phyloP scores from a whole-genome alignment of 768 basidiomycete species.

The Kwoniella europaea region DNA sequence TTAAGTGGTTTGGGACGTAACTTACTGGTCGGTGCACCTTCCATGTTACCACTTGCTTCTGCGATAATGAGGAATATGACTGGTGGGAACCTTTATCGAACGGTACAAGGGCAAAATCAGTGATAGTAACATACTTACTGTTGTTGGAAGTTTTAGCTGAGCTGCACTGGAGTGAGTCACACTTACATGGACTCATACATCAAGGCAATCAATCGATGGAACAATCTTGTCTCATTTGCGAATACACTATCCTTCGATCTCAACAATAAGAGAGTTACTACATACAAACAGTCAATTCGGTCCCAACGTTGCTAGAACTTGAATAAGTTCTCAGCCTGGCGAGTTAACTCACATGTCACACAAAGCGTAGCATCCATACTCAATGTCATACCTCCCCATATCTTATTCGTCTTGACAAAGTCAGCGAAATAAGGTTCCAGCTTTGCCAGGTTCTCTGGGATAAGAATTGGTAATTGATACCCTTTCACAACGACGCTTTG shows the following conservation, averaged over 20 bases:
- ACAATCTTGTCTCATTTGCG: constrained; percentile 8
- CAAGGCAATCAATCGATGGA: constrained; percentile 11
- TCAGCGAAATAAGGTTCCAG: constrained; percentile 3
- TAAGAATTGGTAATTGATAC: constrained; percentile 3
- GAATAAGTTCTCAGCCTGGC: not conserved
- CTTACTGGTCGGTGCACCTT: constrained; percentile 11
- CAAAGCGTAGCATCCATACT: constrained; percentile 9
- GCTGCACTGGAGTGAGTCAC: no score
- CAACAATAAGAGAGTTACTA: constrained; percentile 6
- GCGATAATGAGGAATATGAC: constrained; percentile 13
- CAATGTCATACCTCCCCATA: constrained; percentile 19
- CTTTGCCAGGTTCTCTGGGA: not conserved
- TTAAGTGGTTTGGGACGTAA: not conserved
- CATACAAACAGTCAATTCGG: not conserved
- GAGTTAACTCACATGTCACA: not conserved
- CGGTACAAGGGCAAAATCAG: no score
- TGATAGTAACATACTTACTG: no score
- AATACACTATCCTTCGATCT: constrained; percentile 18
- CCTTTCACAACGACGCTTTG: not conserved
- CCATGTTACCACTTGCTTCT: not conserved
- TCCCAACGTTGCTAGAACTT: no score
- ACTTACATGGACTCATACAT: constrained; percentile 23
- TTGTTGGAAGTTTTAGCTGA: no score
- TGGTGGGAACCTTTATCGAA: constrained; percentile 18
- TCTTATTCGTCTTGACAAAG: not conserved